Evolutionary conservation across 2,329 filamentous ascomycete species (phyloP), one percentile per base, ranked within the genome.

Genomic region (Colletotrichum australisinense): DNA sequence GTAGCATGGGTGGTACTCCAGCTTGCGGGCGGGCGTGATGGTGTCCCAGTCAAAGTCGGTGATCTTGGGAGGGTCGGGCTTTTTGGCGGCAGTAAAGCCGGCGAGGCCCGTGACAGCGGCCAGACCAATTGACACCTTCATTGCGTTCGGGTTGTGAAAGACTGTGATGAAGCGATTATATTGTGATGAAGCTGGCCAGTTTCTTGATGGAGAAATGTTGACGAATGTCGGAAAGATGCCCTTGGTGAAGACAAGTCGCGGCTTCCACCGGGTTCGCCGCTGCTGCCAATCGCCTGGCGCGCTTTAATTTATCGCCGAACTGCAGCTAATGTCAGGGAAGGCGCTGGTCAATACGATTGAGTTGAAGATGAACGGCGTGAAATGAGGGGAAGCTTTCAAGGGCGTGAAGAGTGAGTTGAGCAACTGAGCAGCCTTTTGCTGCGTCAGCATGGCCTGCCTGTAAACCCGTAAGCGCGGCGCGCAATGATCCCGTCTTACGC

Each of bases 1-100:
- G 78, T 85, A 86, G 78, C 86, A 88, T 4, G 77, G 75, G 46
- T 83, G 80, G 72, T 83, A 87, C 3, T 79, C 74, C 30, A 87
- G 78, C 42, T 82, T 76, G 12, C 74, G 59, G 4, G 79, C 80
- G 2, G 85, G 83, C 5, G 72, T 78, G 67, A 86, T 76, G 30
- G 73, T 56, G 1, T 74, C 32, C 84, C 84, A 86, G 73, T 84
- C 74, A 73, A 85, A 85, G 58, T 63, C 59, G 26, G 35, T 14
- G 5, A 56, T 9, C 1, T 59, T 38, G 5, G 63, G 63, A 14
- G 19, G 42, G 9, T 56, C 24, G 14, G 46, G 26, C 2, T 16
- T 35, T 8, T 12, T 53, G 3, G 67, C 66, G 32, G 19, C 52
- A 56, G 55, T 32, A 26, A 24, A 24, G 32, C 35, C 67, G 12